Percentiles rank a stretch among this genome's conserved stretches.
phyloP scores from a whole-genome alignment of 192 early-diverging fungal species.

The Funneliformis geosporum region DNA sequence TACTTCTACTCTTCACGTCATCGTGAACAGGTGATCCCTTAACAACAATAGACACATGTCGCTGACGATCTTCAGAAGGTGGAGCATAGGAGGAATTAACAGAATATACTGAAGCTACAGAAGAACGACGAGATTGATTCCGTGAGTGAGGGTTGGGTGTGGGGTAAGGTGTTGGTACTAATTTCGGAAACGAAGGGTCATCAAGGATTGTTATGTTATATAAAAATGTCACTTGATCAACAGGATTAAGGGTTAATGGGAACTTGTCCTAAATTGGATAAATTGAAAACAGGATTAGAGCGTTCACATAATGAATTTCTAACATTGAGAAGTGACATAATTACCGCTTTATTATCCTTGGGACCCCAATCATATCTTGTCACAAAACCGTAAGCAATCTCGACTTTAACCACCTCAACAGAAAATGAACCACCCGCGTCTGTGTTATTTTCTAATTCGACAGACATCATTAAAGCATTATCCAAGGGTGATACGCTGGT shows the following conservation, averaged over 20 bases:
- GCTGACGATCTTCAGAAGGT: slow-evolving; percentile 37
- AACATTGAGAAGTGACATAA: slow-evolving; percentile 19
- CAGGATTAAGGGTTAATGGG: slow-evolving; percentile 49
- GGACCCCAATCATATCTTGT: slow-evolving; percentile 40
- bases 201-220: slow-evolving; percentile 58
- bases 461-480: slow-evolving; percentile 63
- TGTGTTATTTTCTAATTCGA: slow-evolving; percentile 60
- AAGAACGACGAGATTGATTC: slow-evolving; percentile 20
- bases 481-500: slow-evolving; percentile 59
- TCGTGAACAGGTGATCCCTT: slow-evolving; percentile 53
- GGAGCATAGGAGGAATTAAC: neutral
- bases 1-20: slow-evolving; percentile 44
- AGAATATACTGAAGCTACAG: slow-evolving; percentile 24
- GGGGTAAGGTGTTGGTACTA: slow-evolving; percentile 4
- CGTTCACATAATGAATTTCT: neutral
- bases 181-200: slow-evolving; percentile 38
- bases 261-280: slow-evolving; percentile 36
- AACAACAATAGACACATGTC: slow-evolving; percentile 55
- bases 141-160: neutral
- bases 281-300: neutral
- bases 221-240: slow-evolving; percentile 58
- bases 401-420: slow-evolving; percentile 50
- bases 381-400: slow-evolving; percentile 56
- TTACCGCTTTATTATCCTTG: slow-evolving; percentile 44
- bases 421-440: slow-evolving; percentile 54